phyloP scores from a whole-genome alignment of 345 rosid species.

The Abelmoschus esculentus region DNA sequence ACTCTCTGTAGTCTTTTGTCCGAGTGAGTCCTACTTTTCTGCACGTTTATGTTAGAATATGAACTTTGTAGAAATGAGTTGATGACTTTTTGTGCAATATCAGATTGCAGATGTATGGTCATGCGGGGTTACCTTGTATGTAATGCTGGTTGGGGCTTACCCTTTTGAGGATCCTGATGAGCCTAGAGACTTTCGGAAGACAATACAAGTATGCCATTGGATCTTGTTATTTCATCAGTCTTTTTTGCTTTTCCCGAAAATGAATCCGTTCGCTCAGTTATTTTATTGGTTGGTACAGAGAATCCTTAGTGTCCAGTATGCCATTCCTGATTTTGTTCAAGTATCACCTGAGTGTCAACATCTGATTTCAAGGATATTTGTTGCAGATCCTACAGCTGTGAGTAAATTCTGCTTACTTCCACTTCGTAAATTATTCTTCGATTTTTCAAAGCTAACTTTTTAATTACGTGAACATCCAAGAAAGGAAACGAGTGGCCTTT shows the following conservation, averaged over 20 bases:
- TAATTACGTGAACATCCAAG: background rate
- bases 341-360: slow-evolving; percentile 74
- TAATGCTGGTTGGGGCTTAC: slow-evolving; percentile 92
- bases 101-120: slow-evolving; percentile 99
- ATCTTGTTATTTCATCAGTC: background rate
- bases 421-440: background rate
- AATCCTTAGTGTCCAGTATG: slow-evolving; percentile 75
- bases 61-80: background rate
- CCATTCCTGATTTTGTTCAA: slow-evolving; percentile 64
- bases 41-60: background rate
- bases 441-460: background rate
- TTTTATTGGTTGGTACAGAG: slow-evolving; percentile 43
- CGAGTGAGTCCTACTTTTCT: background rate
- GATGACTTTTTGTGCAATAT: slow-evolving; percentile 1
- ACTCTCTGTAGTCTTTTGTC: background rate
- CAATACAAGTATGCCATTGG: slow-evolving; percentile 50
- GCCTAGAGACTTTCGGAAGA: slow-evolving; percentile 78
- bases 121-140: slow-evolving; percentile 88
- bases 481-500: background rate
- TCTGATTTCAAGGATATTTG: slow-evolving; percentile 79
- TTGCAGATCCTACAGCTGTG: slow-evolving; percentile 69
- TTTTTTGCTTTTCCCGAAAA: background rate
- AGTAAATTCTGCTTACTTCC: slow-evolving; percentile 14
- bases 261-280: background rate
- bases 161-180: slow-evolving; percentile 96